Evolutionary conservation across 441 rosid genomes (phyloP).

Genomic region (Euphorbia celastroides): DNA sequence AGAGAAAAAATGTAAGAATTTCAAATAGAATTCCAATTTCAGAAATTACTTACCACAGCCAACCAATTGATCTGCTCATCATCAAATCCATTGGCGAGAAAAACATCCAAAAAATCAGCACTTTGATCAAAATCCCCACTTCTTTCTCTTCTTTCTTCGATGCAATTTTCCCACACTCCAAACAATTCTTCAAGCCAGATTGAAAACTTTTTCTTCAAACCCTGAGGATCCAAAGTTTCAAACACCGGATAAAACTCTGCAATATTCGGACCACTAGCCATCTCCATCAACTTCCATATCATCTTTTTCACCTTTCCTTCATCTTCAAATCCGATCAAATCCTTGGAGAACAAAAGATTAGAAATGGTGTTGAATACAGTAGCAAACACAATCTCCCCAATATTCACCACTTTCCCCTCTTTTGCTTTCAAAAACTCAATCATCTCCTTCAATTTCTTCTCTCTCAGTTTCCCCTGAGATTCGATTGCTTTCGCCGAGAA

Average conservation of each 20-base stretch:
- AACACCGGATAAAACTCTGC: too few relatives aligned
- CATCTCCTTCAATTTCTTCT: not conserved
- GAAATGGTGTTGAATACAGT: conserved; percentile 21
- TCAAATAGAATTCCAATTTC: too few relatives aligned
- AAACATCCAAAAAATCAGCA: not conserved
- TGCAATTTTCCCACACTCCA: conserved; percentile 18
- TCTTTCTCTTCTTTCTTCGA: conserved; percentile 25
- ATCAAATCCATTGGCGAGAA: too few relatives aligned
- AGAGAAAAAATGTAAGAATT: too few relatives aligned
- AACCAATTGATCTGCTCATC: not conserved
- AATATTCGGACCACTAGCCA: conserved; percentile 10
- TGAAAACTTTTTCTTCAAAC: conserved; percentile 16
- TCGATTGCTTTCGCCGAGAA: conserved; percentile 9
- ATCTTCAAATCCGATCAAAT: conserved; percentile 9
- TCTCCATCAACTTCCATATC: conserved; percentile 20
- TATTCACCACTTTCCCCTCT: conserved; percentile 3
- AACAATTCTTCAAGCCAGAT: conserved; percentile 12
- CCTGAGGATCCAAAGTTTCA: conserved; percentile 25
- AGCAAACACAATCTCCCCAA: conserved; percentile 23
- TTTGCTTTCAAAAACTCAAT: too few relatives aligned
- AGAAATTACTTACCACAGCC: not conserved
- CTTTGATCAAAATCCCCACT: not conserved
- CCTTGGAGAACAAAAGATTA: conserved; percentile 13
- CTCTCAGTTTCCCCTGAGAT: not conserved
- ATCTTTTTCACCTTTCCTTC: conserved; percentile 7